phyloP scores from a whole-genome alignment of 2,329 filamentous ascomycete genomes.

The Purpureocillium lavendulum region DNA sequence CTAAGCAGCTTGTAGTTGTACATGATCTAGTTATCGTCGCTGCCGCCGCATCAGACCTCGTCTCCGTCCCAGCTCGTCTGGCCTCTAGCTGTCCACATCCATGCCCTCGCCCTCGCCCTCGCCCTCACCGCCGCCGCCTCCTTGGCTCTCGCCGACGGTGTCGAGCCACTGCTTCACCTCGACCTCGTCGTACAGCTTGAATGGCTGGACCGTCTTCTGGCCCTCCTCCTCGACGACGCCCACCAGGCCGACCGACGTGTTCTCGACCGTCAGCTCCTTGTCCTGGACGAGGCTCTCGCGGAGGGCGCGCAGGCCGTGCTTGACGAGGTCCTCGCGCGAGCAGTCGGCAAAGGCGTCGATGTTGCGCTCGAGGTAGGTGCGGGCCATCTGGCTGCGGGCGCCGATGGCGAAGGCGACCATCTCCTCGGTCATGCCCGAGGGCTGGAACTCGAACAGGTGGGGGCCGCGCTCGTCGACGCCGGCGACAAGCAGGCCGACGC shows the following conservation, averaged over 20 bases:
- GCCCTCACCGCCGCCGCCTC: constrained; percentile 30
- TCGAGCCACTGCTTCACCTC: constrained; percentile 83
- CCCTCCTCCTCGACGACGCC: constrained; percentile 46
- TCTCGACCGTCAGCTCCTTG: constrained; percentile 94
- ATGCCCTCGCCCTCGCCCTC: constrained; percentile 23
- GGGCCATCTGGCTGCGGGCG: constrained; percentile 91
- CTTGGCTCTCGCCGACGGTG: constrained; percentile 49
- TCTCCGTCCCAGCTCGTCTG: constrained; percentile 1
- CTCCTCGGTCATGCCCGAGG: constrained; percentile 90
- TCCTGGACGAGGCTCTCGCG: constrained; percentile 96
- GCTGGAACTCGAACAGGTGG: constrained; percentile 98
- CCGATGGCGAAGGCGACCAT: constrained; percentile 96
- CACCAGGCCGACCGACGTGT: constrained; percentile 84
- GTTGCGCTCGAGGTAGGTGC: constrained; percentile 92
- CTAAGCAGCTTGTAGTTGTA: constrained; percentile 22
- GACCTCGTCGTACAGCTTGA: constrained; percentile 85
- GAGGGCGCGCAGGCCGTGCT: constrained; percentile 81
- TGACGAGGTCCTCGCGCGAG: constrained; percentile 76
- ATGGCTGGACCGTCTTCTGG: constrained; percentile 61
- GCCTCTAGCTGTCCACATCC: constrained; percentile 26
- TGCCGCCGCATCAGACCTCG: neutral
- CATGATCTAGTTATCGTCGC: constrained; percentile 22
- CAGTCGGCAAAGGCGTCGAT: constrained; percentile 72
- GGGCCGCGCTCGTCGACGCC: constrained; percentile 91
- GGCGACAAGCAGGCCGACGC: constrained; percentile 84